A percentile compares a stretch with the other conserved stretches of the same genome.
phyloP scores from a whole-genome alignment of 2,329 filamentous ascomycete genomes.

The Fusarium sp. region DNA sequence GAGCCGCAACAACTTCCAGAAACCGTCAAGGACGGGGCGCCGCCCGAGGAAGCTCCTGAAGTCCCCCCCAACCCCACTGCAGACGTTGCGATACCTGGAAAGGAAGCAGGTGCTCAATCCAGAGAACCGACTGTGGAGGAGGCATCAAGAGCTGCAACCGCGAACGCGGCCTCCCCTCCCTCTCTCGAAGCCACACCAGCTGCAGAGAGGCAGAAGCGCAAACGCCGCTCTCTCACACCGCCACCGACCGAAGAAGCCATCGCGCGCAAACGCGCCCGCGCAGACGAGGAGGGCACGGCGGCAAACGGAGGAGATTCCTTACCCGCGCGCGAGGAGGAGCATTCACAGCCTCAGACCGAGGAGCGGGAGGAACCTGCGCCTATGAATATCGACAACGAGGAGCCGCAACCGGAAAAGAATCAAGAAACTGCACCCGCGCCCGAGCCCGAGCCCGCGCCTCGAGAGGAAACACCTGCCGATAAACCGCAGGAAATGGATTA shows the following conservation, averaged over 20 bases:
- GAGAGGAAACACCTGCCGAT: constrained; percentile 2
- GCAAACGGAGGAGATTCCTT: constrained; percentile 20
- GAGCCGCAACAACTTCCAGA: constrained; percentile 15
- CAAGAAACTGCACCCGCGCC: background rate
- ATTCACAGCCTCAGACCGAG: constrained; percentile 13
- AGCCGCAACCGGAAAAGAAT: constrained; percentile 11
- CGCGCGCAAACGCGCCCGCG: constrained; percentile 63
- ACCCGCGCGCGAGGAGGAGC: constrained; percentile 24
- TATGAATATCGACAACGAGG: constrained; percentile 26
- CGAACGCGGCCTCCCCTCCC: constrained; percentile 14
- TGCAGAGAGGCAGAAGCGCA: constrained; percentile 64
- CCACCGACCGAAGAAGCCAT: constrained; percentile 61
- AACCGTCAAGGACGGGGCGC: constrained; percentile 14
- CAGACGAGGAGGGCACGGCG: constrained; percentile 45
- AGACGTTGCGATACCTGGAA: constrained; percentile 12
- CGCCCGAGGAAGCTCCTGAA: constrained; percentile 9
- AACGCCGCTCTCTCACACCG: constrained; percentile 70
- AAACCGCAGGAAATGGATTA: constrained; percentile 45
- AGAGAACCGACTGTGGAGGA: constrained; percentile 13
- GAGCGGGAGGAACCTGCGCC: constrained; percentile 14
- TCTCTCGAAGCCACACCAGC: constrained; percentile 21
- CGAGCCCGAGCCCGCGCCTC: background rate
- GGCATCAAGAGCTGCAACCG: constrained; percentile 20
- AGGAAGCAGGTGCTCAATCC: constrained; percentile 20
- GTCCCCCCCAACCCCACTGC: background rate